phyloP scores from a whole-genome alignment of 2,329 filamentous ascomycete genomes.

The Arthrobotrys sphaeroides region DNA sequence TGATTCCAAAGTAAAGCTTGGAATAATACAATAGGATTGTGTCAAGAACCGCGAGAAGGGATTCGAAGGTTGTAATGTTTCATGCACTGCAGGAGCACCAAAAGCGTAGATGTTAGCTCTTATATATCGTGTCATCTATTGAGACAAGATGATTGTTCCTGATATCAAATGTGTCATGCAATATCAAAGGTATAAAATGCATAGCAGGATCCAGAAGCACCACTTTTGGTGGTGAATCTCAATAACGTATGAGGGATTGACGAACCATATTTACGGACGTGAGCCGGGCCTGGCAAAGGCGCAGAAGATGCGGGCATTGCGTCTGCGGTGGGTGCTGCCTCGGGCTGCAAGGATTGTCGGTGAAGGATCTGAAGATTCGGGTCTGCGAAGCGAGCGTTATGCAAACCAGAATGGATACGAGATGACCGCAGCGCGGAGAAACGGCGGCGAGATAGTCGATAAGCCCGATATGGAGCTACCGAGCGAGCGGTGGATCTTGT shows the following conservation, averaged over 20 bases:
- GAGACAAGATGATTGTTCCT: background rate
- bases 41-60: slow-evolving; percentile 86
- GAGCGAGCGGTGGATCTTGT: background rate
- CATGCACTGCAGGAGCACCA: slow-evolving; percentile 24
- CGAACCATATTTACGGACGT: slow-evolving; percentile 30
- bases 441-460: slow-evolving; percentile 3
- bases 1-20: slow-evolving; percentile 90
- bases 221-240: too few species aligned
- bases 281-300: slow-evolving; percentile 17
- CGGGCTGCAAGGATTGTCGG: background rate
- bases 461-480: background rate
- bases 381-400: background rate
- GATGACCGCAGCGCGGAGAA: background rate
- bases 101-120: slow-evolving; percentile 9
- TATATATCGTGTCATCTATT: background rate
- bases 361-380: slow-evolving; percentile 16
- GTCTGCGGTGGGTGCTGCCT: slow-evolving; percentile 4
- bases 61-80: slow-evolving; percentile 80
- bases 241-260: too few species aligned
- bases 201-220: background rate
- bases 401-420: background rate
- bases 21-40: slow-evolving; percentile 85
- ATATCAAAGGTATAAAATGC: background rate
- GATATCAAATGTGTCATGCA: background rate
- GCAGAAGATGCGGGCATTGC: slow-evolving; percentile 7